Evolutionary conservation across 805 yeast genomes (phyloP).

Genomic region (Huiozyma naganishii): DNA sequence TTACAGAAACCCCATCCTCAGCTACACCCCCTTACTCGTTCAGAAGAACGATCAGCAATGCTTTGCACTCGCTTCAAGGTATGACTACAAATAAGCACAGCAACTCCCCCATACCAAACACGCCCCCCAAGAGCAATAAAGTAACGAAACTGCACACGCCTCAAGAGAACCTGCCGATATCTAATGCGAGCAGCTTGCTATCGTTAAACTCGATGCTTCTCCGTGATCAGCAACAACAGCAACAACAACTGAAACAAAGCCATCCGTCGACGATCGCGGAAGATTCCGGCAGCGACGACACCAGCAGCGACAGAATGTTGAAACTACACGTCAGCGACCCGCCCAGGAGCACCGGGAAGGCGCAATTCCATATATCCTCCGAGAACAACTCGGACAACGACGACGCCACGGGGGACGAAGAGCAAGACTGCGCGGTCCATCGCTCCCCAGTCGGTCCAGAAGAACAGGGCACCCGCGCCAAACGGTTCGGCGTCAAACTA

Average conservation of each 20-base stretch:
- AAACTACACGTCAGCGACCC: background rate
- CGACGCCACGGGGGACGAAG: conserved; percentile 3
- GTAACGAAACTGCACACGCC: conserved; percentile 10
- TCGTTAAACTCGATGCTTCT: conserved; percentile 8
- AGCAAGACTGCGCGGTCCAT: conserved; percentile 6
- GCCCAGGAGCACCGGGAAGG: background rate
- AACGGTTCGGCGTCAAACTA: conserved; percentile 10
- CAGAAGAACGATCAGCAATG: conserved; percentile 2
- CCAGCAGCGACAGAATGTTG: background rate
- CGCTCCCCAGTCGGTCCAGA: conserved; percentile 6
- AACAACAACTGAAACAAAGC: background rate
- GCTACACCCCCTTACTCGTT: background rate
- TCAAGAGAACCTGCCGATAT: conserved; percentile 9
- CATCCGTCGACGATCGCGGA: background rate
- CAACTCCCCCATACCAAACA: background rate
- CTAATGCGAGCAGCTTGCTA: conserved; percentile 12
- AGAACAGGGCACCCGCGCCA: conserved; percentile 5
- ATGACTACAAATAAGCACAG: background rate
- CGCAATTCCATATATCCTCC: conserved; percentile 1
- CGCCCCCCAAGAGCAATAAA: background rate
- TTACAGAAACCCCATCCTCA: background rate
- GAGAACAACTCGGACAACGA: conserved; percentile 1
- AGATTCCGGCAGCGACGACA: no score
- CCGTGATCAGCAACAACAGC: background rate
- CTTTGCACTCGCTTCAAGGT: conserved; percentile 1